Evolutionary conservation across 495 filamentous ascomycete genomes (phyloP).

Genomic region (Chaetomium tenue): DNA sequence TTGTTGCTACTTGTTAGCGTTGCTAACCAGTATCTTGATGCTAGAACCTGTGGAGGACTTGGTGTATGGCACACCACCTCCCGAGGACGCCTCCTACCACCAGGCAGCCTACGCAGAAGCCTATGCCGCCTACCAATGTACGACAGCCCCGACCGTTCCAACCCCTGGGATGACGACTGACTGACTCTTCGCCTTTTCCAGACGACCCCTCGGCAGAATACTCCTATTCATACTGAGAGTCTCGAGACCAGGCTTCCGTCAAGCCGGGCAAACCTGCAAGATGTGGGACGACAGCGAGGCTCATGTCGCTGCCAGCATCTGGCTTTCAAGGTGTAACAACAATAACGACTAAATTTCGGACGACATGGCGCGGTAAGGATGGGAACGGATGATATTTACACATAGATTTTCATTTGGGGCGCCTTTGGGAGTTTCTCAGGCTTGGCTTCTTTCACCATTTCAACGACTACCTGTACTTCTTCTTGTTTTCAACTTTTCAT

Average conservation of each 20-base stretch:
- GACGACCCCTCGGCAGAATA: slow-evolving; percentile 10
- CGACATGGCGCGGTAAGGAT: background rate
- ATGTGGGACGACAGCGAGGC: background rate
- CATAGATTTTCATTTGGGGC: background rate
- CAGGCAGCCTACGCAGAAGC: slow-evolving; percentile 3
- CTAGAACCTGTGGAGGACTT: slow-evolving; percentile 34
- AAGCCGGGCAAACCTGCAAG: background rate
- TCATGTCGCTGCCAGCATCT: background rate
- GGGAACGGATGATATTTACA: background rate
- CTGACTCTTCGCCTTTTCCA: background rate
- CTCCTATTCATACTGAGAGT: background rate
- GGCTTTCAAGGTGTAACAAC: slow-evolving; percentile 7
- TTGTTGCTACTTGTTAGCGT: background rate
- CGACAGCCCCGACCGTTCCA: background rate
- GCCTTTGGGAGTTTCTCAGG: background rate
- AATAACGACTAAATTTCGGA: background rate
- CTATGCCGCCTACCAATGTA: slow-evolving; percentile 13
- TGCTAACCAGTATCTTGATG: background rate
- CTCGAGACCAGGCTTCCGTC: no score
- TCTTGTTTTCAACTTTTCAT: background rate
- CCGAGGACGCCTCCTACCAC: slow-evolving; percentile 13
- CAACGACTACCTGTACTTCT: background rate
- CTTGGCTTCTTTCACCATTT: background rate
- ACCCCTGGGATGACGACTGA: background rate
- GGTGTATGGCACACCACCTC: slow-evolving; percentile 30